These are phyloP conservation scores for Ophiobolus disseminans DNA, from an alignment of 2,329 filamentous ascomycete genomes.

Conservation along the genomic window DNA sequence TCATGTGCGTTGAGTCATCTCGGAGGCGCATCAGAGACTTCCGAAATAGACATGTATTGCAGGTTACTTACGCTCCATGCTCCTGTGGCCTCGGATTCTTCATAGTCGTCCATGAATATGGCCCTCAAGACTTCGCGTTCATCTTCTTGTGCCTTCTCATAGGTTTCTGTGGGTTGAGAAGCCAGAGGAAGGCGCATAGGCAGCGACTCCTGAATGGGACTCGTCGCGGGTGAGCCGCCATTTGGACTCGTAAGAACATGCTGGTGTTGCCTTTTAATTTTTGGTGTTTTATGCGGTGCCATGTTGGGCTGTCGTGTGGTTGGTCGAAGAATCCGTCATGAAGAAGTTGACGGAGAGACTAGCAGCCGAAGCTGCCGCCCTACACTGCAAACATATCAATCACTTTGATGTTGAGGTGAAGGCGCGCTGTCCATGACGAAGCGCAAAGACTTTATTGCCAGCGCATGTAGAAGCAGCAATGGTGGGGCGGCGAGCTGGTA, in stretches of 20 bases:
- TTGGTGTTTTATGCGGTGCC: constrained; percentile 56
- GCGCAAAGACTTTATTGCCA: constrained; percentile 31
- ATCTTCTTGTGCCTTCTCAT: constrained; percentile 84
- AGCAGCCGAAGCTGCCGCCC: constrained; percentile 58
- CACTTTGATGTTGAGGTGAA: constrained; percentile 20
- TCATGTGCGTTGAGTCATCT: background rate
- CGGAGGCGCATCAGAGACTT: background rate
- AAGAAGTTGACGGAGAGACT: constrained; percentile 44
- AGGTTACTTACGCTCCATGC: constrained; percentile 79
- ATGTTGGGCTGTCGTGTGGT: constrained; percentile 51
- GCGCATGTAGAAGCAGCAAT: constrained; percentile 30
- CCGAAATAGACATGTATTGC: background rate
- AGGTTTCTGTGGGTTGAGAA: constrained; percentile 61
- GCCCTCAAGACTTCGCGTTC: constrained; percentile 85
- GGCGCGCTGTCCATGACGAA: constrained; percentile 22
- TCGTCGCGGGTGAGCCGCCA: constrained; percentile 26
- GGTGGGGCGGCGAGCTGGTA: constrained; percentile 29
- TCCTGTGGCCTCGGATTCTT: constrained; percentile 71
- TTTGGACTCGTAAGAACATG: constrained; percentile 41
- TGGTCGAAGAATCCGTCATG: constrained; percentile 42
- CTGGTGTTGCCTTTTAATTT: constrained; percentile 47
- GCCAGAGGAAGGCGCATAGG: constrained; percentile 41
- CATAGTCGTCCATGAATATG: constrained; percentile 89
- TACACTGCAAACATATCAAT: constrained; percentile 49
- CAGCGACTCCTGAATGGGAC: constrained; percentile 36